These are phyloP conservation scores for Phialophora chinensis DNA, from an alignment of 2,329 filamentous ascomycete genomes.

Conservation along the genomic window DNA sequence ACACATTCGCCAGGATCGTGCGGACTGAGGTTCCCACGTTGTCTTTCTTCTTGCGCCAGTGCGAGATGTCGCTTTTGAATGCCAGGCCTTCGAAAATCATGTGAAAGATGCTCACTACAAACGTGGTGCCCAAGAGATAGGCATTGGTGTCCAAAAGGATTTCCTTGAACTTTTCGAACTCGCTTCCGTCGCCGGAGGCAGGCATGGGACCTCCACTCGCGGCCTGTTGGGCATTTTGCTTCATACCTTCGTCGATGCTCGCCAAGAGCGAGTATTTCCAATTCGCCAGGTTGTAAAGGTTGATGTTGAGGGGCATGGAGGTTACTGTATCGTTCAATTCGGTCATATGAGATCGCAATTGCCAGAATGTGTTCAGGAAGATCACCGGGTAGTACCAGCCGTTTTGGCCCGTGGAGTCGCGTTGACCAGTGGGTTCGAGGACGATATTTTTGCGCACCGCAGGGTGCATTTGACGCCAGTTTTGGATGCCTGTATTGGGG, in stretches of 20 bases:
- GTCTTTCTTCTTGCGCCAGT: slow-evolving; percentile 99
- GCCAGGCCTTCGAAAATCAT: slow-evolving; percentile 95
- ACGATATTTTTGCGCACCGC: slow-evolving; percentile 78
- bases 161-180: slow-evolving; percentile 97
- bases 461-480: slow-evolving; percentile 71
- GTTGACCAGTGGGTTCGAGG: slow-evolving; percentile 78
- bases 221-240: slow-evolving; percentile 78
- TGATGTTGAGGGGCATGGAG: slow-evolving; percentile 79
- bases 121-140: slow-evolving; percentile 84
- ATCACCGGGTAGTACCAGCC: slow-evolving; percentile 92
- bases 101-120: slow-evolving; percentile 83
- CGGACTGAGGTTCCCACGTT: slow-evolving; percentile 95
- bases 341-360: slow-evolving; percentile 88
- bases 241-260: slow-evolving; percentile 84
- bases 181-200: slow-evolving; percentile 83
- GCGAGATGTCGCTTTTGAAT: slow-evolving; percentile 95
- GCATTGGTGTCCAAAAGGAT: slow-evolving; percentile 93
- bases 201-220: slow-evolving; percentile 74
- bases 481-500: slow-evolving; percentile 74
- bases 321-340: slow-evolving; percentile 88
- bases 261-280: slow-evolving; percentile 92
- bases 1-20: slow-evolving; percentile 93
- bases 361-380: slow-evolving; percentile 97
- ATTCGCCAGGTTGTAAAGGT: slow-evolving; percentile 77
- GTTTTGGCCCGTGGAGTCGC: slow-evolving; percentile 83